phyloP scores from a whole-genome alignment of 495 filamentous ascomycete genomes.

The Penicillium longicatenatum region DNA sequence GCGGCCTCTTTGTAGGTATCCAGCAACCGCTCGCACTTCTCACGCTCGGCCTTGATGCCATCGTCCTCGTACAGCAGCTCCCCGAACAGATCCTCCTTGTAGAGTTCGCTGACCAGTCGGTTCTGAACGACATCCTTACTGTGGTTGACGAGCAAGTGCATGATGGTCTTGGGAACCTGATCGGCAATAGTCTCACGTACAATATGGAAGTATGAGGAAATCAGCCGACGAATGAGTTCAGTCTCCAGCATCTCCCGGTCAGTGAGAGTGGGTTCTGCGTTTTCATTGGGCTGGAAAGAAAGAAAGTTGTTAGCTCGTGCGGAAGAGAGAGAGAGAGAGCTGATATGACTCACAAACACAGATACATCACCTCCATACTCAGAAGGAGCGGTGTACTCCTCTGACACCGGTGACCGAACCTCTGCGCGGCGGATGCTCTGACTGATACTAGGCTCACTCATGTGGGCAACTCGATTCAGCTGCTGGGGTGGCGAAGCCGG shows the following conservation, averaged over 20 bases:
- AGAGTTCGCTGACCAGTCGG: constrained; percentile 90
- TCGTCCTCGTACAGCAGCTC: constrained; percentile 98
- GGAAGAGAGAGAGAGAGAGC: neutral
- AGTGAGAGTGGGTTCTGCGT: constrained; percentile 77
- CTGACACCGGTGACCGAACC: constrained; percentile 43
- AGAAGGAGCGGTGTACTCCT: constrained; percentile 41
- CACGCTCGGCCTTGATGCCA: constrained; percentile 91
- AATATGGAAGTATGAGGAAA: constrained; percentile 98
- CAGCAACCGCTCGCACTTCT: constrained; percentile 95
- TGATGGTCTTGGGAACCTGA: constrained; percentile 97
- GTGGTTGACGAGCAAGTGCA: constrained; percentile 98
- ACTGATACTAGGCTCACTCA: constrained; percentile 75
- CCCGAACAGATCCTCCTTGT: constrained; percentile 89
- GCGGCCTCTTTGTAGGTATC: constrained; percentile 95
- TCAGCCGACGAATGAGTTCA: constrained; percentile 92
- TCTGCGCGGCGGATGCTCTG: constrained; percentile 82
- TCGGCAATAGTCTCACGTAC: constrained; percentile 96
- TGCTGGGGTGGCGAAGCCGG: constrained; percentile 33
- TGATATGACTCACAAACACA: constrained; percentile 56
- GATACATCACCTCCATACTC: constrained; percentile 54
- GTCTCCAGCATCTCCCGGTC: constrained; percentile 97
- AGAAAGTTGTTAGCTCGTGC: neutral
- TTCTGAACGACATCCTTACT: constrained; percentile 98
- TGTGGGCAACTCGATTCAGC: constrained; percentile 64
- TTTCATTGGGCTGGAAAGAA: constrained; percentile 43